Percentiles rank a stretch among this genome's conserved stretches.
Evolutionary conservation across 805 yeast genomes (phyloP).

Genomic region (Blastobotrys attinorum): DNA sequence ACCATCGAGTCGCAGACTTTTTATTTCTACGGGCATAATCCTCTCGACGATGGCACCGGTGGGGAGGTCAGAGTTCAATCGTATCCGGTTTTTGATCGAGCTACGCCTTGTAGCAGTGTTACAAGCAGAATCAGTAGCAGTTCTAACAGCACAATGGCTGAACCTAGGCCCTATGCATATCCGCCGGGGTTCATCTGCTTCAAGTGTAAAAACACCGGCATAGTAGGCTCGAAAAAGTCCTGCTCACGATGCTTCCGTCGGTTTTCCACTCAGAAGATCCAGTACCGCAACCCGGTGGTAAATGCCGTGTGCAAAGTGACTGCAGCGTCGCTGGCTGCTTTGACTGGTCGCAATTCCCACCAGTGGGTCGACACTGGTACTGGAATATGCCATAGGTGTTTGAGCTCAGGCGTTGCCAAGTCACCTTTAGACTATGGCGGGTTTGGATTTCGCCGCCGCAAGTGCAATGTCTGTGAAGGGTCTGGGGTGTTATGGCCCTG

Average conservation of each 20-base stretch:
- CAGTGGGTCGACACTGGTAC: neutral
- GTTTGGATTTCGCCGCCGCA: no score
- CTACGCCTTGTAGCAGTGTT: neutral
- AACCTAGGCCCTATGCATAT: neutral
- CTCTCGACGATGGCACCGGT: neutral
- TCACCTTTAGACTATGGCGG: no score
- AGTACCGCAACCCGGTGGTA: neutral
- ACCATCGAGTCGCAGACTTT: neutral
- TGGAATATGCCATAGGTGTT: neutral
- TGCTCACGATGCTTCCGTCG: neutral
- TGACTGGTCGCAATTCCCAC: neutral
- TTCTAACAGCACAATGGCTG: neutral
- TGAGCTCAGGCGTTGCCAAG: neutral
- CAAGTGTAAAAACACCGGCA: conserved; percentile 1
- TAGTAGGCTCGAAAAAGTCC: neutral
- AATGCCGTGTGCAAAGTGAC: neutral
- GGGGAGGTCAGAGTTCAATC: neutral
- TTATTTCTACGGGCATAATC: neutral
- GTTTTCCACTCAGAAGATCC: neutral
- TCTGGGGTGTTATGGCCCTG: no score
- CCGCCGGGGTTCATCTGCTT: neutral
- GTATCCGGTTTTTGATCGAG: no score
- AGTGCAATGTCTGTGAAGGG: no score
- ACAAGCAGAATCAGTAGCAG: neutral
- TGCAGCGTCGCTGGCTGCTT: neutral